A percentile compares a stretch with the other conserved stretches of the same genome.
Conservation (phyloP, 2,329 filamentous ascomycete species). For the Coniochaeta ligniaria region DNA sequence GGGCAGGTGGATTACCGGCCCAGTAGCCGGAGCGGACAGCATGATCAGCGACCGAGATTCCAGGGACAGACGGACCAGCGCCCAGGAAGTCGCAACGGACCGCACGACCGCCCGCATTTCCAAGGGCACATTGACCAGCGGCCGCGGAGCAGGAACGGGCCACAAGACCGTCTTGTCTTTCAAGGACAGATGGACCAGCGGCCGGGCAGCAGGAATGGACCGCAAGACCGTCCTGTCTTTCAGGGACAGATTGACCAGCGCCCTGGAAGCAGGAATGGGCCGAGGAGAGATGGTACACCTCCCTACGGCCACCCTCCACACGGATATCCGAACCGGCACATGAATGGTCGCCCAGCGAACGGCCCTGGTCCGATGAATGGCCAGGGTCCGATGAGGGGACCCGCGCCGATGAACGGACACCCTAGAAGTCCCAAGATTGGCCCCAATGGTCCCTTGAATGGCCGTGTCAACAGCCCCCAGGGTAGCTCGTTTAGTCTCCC, state of each 20-base stretch:
- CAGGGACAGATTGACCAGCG: neutral
- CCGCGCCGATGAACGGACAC: neutral
- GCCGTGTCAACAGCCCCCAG: neutral
- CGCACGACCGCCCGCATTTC: neutral
- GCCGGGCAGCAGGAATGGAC: neutral
- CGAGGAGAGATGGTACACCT: neutral
- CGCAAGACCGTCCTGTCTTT: neutral
- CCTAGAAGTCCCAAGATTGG: neutral
- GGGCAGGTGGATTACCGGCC: neutral
- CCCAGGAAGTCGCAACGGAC: neutral
- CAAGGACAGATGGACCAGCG: neutral
- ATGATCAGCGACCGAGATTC: neutral
- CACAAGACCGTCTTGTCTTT: neutral
- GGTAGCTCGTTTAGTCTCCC: neutral
- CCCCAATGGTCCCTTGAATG: neutral
- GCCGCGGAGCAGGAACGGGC: neutral
- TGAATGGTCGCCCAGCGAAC: neutral
- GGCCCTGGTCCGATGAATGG: neutral
- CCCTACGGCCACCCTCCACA: neutral
- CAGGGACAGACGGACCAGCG: neutral
- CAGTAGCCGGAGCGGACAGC: neutral
- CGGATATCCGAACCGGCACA: neutral
- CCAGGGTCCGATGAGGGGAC: neutral
- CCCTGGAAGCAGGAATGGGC: neutral
- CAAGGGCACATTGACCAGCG: neutral